These are phyloP conservation scores for Haplosporangium sp. DNA, from an alignment of 371 early-diverging fungal genomes.

Conservation along the genomic window DNA sequence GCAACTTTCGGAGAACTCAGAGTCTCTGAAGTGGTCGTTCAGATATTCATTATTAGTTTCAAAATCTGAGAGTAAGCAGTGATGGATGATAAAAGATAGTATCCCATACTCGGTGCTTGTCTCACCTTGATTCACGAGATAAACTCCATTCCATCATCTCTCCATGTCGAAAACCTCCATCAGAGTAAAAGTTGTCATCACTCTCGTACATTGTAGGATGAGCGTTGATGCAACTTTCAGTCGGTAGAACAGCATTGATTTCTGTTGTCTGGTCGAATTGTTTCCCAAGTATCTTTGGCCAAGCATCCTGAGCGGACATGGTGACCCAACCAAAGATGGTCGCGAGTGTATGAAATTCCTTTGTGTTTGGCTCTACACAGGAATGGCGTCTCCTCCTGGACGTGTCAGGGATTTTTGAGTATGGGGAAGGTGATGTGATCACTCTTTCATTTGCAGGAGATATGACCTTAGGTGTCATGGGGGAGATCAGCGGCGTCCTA, in stretches of 20 bases:
- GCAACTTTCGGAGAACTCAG: constrained; percentile 1
- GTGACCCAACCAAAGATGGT: constrained; percentile 71
- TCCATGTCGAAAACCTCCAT: constrained; percentile 1
- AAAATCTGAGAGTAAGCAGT: not conserved
- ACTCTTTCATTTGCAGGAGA: constrained; percentile 11
- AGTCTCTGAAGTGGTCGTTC: not conserved
- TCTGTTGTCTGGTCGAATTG: not conserved
- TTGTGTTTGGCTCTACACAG: constrained; percentile 57
- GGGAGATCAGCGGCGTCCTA: constrained; percentile 15
- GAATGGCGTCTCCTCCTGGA: constrained; percentile 64
- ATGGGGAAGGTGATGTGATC: constrained; percentile 20
- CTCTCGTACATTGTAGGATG: constrained; percentile 11
- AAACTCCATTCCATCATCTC: constrained; percentile 12
- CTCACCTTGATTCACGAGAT: constrained; percentile 26
- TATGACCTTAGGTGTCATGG: not conserved
- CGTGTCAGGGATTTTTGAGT: not conserved
- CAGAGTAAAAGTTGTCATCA: constrained; percentile 36
- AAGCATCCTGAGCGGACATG: constrained; percentile 6
- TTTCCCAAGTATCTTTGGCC: constrained; percentile 8
- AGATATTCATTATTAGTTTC: not conserved
- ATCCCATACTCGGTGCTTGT: not conserved
- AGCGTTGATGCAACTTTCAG: constrained; percentile 1
- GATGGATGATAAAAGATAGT: not conserved
- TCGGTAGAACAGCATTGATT: constrained; percentile 1
- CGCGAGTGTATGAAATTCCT: constrained; percentile 63